These are phyloP conservation scores for Geotrichum klebahnii DNA, from an alignment of 1,139 yeast genomes.

Conservation along the genomic window DNA sequence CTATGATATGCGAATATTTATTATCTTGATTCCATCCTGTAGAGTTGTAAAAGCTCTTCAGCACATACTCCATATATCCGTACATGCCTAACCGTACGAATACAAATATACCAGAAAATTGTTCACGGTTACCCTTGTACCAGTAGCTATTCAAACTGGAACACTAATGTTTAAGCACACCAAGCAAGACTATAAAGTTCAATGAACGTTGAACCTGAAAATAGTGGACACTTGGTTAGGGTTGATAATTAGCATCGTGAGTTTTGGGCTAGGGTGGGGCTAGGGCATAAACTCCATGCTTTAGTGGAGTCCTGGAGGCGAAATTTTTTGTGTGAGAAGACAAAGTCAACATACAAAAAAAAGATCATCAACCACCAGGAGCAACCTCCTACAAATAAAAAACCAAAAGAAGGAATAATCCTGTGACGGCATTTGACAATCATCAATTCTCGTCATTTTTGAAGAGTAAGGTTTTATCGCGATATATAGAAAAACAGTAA, in stretches of 20 bases:
- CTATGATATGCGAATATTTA: conserved; percentile 66
- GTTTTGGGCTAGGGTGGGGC: background rate
- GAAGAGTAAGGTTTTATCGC: background rate
- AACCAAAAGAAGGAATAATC: background rate
- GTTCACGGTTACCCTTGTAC: too few relatives aligned
- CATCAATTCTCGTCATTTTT: background rate
- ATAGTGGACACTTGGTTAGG: background rate
- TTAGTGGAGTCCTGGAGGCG: background rate
- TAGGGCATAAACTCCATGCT: background rate
- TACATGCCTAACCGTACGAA: conserved; percentile 64
- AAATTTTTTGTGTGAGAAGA: background rate
- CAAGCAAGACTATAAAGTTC: too few relatives aligned
- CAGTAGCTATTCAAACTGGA: too few relatives aligned
- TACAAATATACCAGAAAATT: too few relatives aligned
- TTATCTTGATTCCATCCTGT: conserved; percentile 78
- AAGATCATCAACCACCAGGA: background rate
- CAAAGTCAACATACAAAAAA: background rate
- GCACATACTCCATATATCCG: conserved; percentile 79
- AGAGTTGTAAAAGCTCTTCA: conserved; percentile 60
- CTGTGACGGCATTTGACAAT: too few relatives aligned
- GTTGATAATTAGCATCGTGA: background rate
- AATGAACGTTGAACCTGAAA: too few relatives aligned
- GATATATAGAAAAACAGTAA: background rate
- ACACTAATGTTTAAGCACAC: too few relatives aligned
- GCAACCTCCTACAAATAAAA: too few relatives aligned